These are phyloP conservation scores for Basidioascus undulatus DNA, from an alignment of 768 basidiomycete species.

Conservation along the genomic window DNA sequence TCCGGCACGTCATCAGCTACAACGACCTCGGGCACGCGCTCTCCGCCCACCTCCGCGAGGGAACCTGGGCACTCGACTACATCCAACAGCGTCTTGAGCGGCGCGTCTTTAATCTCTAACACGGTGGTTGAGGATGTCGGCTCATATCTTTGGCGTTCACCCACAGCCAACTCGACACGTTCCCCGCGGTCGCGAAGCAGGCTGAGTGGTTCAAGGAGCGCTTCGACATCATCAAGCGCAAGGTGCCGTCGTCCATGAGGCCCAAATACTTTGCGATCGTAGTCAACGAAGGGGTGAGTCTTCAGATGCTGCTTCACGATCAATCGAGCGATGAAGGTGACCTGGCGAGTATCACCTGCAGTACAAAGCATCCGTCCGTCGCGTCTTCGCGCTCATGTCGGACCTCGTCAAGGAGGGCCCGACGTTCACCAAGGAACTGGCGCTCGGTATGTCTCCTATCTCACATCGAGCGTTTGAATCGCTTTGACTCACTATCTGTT, in stretches of 20 bases:
- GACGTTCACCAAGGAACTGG: constrained; percentile 69
- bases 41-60: constrained; percentile 63
- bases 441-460: too few relatives aligned
- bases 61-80: constrained; percentile 84
- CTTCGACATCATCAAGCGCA: constrained; percentile 52
- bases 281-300: constrained; percentile 66
- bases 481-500: too few relatives aligned
- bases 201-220: constrained; percentile 67
- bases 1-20: constrained; percentile 56
- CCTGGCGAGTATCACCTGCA: too few relatives aligned
- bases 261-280: constrained; percentile 92
- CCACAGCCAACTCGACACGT: constrained; percentile 23
- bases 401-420: constrained; percentile 69
- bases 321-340: too few relatives aligned
- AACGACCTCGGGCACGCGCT: constrained; percentile 89
- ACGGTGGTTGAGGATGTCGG: not conserved
- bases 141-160: not conserved
- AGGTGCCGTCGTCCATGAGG: constrained; percentile 62
- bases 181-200: constrained; percentile 45
- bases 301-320: too few relatives aligned
- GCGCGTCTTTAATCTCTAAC: constrained; percentile 26
- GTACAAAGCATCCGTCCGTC: constrained; percentile 67
- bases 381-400: constrained; percentile 65
- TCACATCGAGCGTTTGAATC: too few relatives aligned
- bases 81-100: constrained; percentile 38